Evolutionary conservation across 1,284 basidiomycete species (phyloP), one percentile per base, ranked within the genome.

Genomic region (Trichosporon sp.): DNA sequence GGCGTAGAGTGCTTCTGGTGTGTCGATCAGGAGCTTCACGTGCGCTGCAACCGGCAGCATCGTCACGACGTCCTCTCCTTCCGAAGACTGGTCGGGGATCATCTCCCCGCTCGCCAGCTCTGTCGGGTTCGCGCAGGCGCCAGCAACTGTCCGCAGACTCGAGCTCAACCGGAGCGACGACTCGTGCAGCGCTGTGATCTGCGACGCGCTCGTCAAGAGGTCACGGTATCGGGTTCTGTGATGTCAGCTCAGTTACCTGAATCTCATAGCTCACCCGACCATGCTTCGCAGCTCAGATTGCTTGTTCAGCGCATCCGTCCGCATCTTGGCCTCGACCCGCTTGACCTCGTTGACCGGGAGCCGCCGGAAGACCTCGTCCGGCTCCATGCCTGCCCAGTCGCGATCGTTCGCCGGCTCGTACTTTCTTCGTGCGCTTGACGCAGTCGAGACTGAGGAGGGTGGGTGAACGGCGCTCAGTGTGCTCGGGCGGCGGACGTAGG

Each of bases 151-250:
- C 32, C 78, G 73, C 38, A 85, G 75, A 74, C 85, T 46, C 75
- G 82, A 54, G 3, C 82, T 82, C n/a, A 84, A 74, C 26, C 79
- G 72, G 85, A 90, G 71, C 79, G 86, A 83, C 38, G 86, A 86
- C 54, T 87, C 88, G 72, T 82, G 84, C 16, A 84, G 74, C 2
- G 82, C 87, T 38, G 93, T 91, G 67, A 96, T 96, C 8, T 93
- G 93, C 0, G 92, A 90, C 0, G 94, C 95, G 0, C 94, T 93
- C 77, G 94, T 91, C 19, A 98, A 86, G 26, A 97, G 87, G 83
- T 98, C 95, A 67, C 95, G 90, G 84, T 98, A 97, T 74, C 94
- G 90, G 87, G 96, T 94, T 83, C 94, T 95, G 83, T 54, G 5
- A 2, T 3, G 63, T 65, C 67, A 70, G 70, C 37, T 51, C 4